Evolutionary conservation across 2,329 filamentous ascomycete genomes (phyloP), one percentile per base, ranked within the genome.

Genomic region (Colletotrichum tamarilloi): DNA sequence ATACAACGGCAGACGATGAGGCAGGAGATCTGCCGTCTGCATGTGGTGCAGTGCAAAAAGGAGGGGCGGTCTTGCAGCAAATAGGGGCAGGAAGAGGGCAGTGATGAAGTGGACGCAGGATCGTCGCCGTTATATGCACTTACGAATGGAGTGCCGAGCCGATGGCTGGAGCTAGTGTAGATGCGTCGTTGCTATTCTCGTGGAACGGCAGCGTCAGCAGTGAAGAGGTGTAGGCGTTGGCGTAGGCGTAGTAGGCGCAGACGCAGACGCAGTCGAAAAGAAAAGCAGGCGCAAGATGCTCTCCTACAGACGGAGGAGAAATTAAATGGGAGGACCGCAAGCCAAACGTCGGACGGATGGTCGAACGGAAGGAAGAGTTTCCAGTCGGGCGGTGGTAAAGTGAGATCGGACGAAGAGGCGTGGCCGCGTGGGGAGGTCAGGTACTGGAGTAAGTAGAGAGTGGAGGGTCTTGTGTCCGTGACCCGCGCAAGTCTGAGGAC

Each of bases 261-360:
- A 49, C 42, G 22, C 30, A 64, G 42, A 9, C 26, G 66, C 55
- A 59, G 60, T 58, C 19, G 65, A 30, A 63, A 64, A 30, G 9
- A 59, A 63, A 63, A 49, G 32, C 24, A 72, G 42, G 42, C 28
- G 58, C 30, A 52, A 38, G 14, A 19, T 42, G 14, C 38, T 42
- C 19, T 42, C 38, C 38, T 42, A 42, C 38, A 42, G 16, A 42
- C 16, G 16, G 16, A 7, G 38, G 16, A 56, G 16, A 56, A 56
- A 28, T 22, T 38, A 57, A n/a, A 52, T 56, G 28, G 12, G 42
- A 64, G 67, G 28, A 55, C 59, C 59, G 59, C n/a, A 55, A 59
- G 65, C 53, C 53, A 72, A 64, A 73, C 32, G 70, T 73, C 70
- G 60, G 70, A 69, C 67, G 66, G 66, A 69, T 56, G n/a, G 59